Percentiles rank a stretch among this genome's conserved stretches.
These are phyloP conservation scores for Metroxylon sagu DNA, from an alignment of 176 grass and related monocot genomes.

Conservation along the genomic window DNA sequence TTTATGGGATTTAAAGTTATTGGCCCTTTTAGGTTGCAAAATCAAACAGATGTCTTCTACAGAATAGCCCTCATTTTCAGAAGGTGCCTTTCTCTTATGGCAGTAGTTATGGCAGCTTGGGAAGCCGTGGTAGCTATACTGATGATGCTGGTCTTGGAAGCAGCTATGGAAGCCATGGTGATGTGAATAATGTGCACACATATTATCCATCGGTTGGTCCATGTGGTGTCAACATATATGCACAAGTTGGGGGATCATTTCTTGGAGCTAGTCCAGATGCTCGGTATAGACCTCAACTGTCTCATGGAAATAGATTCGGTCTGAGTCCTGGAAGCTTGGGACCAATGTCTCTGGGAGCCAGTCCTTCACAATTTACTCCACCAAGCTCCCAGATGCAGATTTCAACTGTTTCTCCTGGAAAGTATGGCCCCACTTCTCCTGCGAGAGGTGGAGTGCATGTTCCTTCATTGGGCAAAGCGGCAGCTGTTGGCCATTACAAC, in stretches of 20 bases:
- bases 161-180: constrained; percentile 84
- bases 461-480: constrained; percentile 63
- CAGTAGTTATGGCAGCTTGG: constrained; percentile 81
- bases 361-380: constrained; percentile 91
- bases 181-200: constrained; percentile 39
- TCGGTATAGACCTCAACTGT: constrained; percentile 56
- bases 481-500: constrained; percentile 73
- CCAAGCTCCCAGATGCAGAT: constrained; percentile 68
- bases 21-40: constrained; percentile 59
- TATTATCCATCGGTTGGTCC: constrained; percentile 64
- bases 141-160: constrained; percentile 54
- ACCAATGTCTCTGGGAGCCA: constrained; percentile 78
- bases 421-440: constrained; percentile 63
- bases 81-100: constrained; percentile 70
- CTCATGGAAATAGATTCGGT: constrained; percentile 58
- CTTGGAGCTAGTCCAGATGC: constrained; percentile 82
- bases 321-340: constrained; percentile 68
- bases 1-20: constrained; percentile 14
- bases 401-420: constrained; percentile 36
- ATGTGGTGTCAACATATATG: constrained; percentile 65
- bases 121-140: constrained; percentile 75
- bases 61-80: constrained; percentile 47
- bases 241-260: constrained; percentile 69
- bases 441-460: constrained; percentile 42
- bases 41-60: constrained; percentile 41